A percentile compares a stretch with the other conserved stretches of the same genome.
These are phyloP conservation scores for Fabrea salina DNA, from an alignment of 169 alveolate species.

Conservation along the genomic window DNA sequence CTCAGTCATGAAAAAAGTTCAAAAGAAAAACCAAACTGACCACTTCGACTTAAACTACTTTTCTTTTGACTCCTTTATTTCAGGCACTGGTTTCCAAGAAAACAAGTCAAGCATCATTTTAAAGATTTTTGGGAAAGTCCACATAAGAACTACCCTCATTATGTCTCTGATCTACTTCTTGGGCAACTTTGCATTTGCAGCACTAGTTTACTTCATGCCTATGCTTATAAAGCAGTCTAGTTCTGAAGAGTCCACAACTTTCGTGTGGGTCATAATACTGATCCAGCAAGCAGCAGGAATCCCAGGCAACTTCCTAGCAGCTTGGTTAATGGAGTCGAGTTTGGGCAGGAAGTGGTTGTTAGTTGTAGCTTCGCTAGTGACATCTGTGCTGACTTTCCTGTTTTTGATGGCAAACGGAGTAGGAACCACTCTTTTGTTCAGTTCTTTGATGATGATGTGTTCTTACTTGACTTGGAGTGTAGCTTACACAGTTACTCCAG, in stretches of 20 bases:
- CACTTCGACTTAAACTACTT: no score
- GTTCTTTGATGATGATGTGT: neutral
- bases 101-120: no score
- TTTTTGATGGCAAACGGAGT: neutral
- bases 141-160: neutral
- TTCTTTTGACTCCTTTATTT: no score
- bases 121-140: neutral
- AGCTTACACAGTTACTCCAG: slow-evolving; percentile 16
- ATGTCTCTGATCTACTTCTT: neutral
- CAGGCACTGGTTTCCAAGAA: no score
- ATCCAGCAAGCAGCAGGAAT: slow-evolving; percentile 6
- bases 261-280: neutral
- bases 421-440: neutral
- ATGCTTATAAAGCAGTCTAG: no score
- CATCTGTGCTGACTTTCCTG: neutral
- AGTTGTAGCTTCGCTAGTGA: neutral
- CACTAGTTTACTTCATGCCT: neutral
- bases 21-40: neutral
- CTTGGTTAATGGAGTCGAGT: slow-evolving; percentile 1
- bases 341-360: neutral
- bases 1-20: neutral
- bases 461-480: neutral
- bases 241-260: neutral
- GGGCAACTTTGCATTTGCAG: neutral
- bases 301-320: neutral